phyloP scores from a whole-genome alignment of 495 filamentous ascomycete species.

The Aspergillus mulundensis region DNA sequence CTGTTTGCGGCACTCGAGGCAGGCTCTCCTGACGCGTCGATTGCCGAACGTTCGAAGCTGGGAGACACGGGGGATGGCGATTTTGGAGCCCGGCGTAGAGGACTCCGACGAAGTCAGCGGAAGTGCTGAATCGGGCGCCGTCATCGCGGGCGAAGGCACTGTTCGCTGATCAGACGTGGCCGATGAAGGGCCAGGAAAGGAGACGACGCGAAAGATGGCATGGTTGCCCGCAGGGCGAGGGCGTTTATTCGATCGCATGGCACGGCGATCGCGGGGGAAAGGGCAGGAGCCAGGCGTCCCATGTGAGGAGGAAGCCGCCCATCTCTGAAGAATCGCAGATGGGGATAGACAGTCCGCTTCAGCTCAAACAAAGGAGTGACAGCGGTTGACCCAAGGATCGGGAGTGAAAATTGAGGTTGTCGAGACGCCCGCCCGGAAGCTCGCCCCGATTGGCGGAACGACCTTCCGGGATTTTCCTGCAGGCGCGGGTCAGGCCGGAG shows the following conservation, averaged over 20 bases:
- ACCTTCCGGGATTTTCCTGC: too few relatives aligned
- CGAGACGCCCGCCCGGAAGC: too few relatives aligned
- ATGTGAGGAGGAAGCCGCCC: neutral
- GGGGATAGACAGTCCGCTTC: neutral
- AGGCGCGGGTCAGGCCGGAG: too few relatives aligned
- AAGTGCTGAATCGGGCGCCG: neutral
- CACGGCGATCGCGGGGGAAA: neutral
- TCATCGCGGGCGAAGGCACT: neutral
- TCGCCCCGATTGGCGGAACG: too few relatives aligned
- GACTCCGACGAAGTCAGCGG: neutral
- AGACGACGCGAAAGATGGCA: slow-evolving; percentile 3
- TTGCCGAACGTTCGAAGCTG: slow-evolving; percentile 26
- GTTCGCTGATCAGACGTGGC: neutral
- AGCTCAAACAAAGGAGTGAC: neutral
- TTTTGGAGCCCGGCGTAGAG: slow-evolving; percentile 19
- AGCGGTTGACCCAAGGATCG: too few relatives aligned
- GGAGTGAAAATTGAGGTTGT: too few relatives aligned
- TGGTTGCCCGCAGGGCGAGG: neutral
- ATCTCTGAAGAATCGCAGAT: neutral
- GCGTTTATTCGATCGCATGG: slow-evolving; percentile 5
- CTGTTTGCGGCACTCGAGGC: slow-evolving; percentile 69
- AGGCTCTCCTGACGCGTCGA: slow-evolving; percentile 51
- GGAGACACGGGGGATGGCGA: slow-evolving; percentile 35
- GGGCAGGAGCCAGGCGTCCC: neutral
- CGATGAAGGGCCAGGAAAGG: neutral